A percentile compares a stretch with the other conserved stretches of the same genome.
phyloP scores from a whole-genome alignment of 306 rosid species.

The Bauhinia variegata region DNA sequence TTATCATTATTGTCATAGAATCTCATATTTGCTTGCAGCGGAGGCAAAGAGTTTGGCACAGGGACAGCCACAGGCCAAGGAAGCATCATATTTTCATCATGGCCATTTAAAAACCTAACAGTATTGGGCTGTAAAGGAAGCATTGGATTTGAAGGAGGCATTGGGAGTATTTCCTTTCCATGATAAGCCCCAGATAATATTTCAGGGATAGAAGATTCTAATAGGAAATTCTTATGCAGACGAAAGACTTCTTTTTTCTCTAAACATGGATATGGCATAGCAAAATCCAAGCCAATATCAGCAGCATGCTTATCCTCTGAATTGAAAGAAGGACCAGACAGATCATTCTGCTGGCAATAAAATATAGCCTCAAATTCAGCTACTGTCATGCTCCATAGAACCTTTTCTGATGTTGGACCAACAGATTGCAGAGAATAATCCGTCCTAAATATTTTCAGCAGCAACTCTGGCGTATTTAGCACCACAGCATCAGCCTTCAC shows the following conservation, averaged over 20 bases:
- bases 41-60: constrained; percentile 26
- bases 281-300: constrained; percentile 50
- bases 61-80: constrained; percentile 21
- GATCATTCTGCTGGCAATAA: constrained; percentile 53
- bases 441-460: constrained; percentile 62
- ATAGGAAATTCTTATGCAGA: constrained; percentile 40
- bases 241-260: constrained; percentile 55
- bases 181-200: constrained; percentile 27
- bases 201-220: constrained; percentile 41
- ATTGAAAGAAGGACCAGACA: constrained; percentile 33
- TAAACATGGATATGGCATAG: constrained; percentile 67
- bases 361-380: constrained; percentile 69
- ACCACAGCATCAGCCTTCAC: constrained; percentile 33
- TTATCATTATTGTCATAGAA: constrained; percentile 32
- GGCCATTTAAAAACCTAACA: constrained; percentile 28
- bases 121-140: constrained; percentile 38
- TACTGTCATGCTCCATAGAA: constrained; percentile 70
- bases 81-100: constrained; percentile 34
- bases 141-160: constrained; percentile 37
- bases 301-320: constrained; percentile 41
- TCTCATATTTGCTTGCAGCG: constrained; percentile 15
- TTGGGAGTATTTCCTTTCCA: constrained; percentile 36
- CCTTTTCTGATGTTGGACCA: constrained; percentile 48
- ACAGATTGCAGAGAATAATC: constrained; percentile 64
- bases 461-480: constrained; percentile 39